Evolutionary conservation across 192 early-diverging fungal genomes (phyloP), one percentile per base, ranked within the genome.

Genomic region (Ambispora gerdemannii): DNA sequence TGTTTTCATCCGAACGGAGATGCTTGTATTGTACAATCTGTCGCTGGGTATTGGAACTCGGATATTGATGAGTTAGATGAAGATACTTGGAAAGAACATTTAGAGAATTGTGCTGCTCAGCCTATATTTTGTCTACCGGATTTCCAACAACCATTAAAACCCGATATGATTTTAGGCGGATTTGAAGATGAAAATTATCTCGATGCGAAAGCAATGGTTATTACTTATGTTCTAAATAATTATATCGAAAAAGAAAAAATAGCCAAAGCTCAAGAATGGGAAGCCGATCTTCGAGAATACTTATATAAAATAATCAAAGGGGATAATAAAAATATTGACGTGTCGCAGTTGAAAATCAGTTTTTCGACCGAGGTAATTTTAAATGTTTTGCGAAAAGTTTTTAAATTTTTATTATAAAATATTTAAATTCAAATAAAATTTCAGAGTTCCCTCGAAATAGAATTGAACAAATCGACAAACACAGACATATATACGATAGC

Each of bases 11-110:
- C 87, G 3, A 85, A 77, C 35, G 83, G 83, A 11, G 84, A 84
- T 30, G 81, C 74, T 2, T 88, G 87, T 36, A 81, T 85, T 20
- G 77, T 88, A 13, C 85, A 88, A 70, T 88, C 87, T 1, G 78
- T 85, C 8, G 84, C 87, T 22, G 87, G 87, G 3, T 88, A 88
- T 68, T 88, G 85, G 85, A 75, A 82, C 60, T 76, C 76, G 13
- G 82, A 87, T 59, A 71, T 82, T 17, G 50, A 49, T 35, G 72
- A 75, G 11, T 82, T 88, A 52, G 74, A 82, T 50, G 52, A 67
- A 1, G 65, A 68, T 3, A 71, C 71, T 15, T 88, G 83, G 84
- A 36, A 74, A 43, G 63, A 71, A 10, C 73, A 83, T 4, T 77
- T 88, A 19, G 49, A 76, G 11, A 59, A 55, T 8, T 88, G 87